A percentile compares a stretch with the other conserved stretches of the same genome.
These are phyloP conservation scores for Exophiala alcalophila DNA, from an alignment of 2,329 filamentous ascomycete genomes.

Conservation along the genomic window DNA sequence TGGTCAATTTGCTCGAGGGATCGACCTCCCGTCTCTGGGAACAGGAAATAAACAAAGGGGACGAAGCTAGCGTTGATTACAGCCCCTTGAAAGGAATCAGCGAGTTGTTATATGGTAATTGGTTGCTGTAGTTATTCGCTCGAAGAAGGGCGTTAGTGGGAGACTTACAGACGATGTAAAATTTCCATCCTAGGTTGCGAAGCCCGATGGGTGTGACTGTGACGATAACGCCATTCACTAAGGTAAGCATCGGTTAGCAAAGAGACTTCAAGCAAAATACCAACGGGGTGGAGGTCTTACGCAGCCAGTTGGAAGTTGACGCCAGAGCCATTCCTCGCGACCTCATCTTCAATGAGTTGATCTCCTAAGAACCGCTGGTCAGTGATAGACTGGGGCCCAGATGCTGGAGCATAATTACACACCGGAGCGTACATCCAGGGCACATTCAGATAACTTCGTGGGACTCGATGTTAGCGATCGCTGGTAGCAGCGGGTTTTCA, in stretches of 20 bases:
- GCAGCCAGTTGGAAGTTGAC: neutral
- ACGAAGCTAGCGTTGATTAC: slow-evolving; percentile 2
- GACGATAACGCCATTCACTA: slow-evolving; percentile 26
- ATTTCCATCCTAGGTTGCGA: slow-evolving; percentile 50
- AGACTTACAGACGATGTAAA: slow-evolving; percentile 51
- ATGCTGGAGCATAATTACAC: too few species aligned
- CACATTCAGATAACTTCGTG: neutral
- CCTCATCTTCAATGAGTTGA: slow-evolving; percentile 27
- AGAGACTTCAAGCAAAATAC: too few species aligned
- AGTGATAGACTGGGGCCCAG: too few species aligned
- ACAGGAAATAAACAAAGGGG: slow-evolving; percentile 3
- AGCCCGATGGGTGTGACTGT: slow-evolving; percentile 30
- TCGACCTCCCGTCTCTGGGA: slow-evolving; percentile 2
- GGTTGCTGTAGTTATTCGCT: neutral
- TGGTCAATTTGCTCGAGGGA: slow-evolving; percentile 11
- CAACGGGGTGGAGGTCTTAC: too few species aligned
- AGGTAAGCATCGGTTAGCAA: slow-evolving; percentile 19
- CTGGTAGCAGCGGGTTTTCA: too few species aligned
- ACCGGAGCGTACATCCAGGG: slow-evolving; percentile 24
- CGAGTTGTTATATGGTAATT: neutral
- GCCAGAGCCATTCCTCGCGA: slow-evolving; percentile 21
- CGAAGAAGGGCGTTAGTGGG: too few species aligned
- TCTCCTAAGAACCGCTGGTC: too few species aligned
- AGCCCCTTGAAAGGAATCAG: neutral
- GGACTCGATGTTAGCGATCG: neutral